phyloP scores from a whole-genome alignment of 176 grass and related monocot species.

The Cymbopogon citratus region DNA sequence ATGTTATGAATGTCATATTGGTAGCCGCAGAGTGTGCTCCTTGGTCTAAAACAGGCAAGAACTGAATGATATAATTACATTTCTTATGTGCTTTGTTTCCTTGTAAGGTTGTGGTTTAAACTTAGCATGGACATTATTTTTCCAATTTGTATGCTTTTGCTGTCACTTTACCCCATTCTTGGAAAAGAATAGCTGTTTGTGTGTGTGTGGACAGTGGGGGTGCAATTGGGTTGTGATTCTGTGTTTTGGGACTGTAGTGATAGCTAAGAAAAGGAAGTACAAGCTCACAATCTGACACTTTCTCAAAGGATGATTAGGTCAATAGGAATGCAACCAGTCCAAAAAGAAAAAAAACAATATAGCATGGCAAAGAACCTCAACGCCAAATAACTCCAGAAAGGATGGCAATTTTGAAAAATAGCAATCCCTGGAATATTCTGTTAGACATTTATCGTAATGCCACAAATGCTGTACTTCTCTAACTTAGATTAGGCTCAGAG shows the following conservation, averaged over 20 bases:
- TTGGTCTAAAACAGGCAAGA: conserved; percentile 98
- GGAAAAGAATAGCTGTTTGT: not conserved
- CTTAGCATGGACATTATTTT: not conserved
- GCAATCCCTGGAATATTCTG: not conserved
- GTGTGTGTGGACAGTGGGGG: not conserved
- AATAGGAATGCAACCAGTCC: not conserved
- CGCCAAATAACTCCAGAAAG: not conserved
- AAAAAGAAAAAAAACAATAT: not conserved
- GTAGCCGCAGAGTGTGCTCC: conserved; percentile 87
- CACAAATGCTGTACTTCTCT: not conserved
- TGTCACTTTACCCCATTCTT: not conserved
- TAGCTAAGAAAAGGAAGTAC: not conserved
- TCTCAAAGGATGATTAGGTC: not conserved
- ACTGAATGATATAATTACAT: conserved; percentile 5
- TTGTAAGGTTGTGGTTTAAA: conserved; percentile 1
- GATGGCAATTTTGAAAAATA: not conserved
- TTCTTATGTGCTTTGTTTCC: not conserved
- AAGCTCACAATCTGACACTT: not conserved
- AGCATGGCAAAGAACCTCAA: not conserved
- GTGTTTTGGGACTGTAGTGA: not conserved
- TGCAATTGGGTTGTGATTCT: not conserved
- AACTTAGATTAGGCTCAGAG: not conserved
- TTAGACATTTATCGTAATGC: not conserved
- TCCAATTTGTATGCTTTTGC: not conserved
- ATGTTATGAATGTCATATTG: conserved; percentile 80